These are phyloP conservation scores for Aspergillus tamarii DNA, from an alignment of 2,329 filamentous ascomycete species.

Conservation along the genomic window DNA sequence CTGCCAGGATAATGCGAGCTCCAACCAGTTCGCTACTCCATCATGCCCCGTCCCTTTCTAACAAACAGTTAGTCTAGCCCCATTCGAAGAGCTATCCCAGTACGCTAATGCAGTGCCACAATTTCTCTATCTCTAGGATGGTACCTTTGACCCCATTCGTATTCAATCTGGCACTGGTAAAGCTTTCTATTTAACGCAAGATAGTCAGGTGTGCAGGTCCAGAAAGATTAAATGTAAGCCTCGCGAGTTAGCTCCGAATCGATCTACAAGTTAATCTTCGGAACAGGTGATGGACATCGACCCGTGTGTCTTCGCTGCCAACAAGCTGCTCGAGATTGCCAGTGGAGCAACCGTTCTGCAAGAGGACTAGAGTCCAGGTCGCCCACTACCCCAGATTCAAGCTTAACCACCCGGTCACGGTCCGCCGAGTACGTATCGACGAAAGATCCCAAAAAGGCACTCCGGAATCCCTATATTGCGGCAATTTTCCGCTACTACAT, in stretches of 20 bases:
- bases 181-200: not conserved
- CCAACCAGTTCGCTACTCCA: not conserved
- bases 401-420: not conserved
- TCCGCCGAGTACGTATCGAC: slow-evolving; percentile 12
- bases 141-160: not conserved
- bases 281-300: slow-evolving; percentile 12
- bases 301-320: slow-evolving; percentile 6
- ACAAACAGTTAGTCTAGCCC: not conserved
- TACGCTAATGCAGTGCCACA: not conserved
- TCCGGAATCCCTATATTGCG: slow-evolving; percentile 12
- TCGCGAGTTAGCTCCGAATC: not conserved
- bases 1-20: slow-evolving; percentile 4
- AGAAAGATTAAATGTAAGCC: slow-evolving; percentile 14
- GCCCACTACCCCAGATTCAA: not conserved
- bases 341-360: slow-evolving; percentile 5
- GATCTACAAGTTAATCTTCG: not conserved
- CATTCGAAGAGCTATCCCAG: no score
- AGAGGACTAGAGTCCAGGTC: not conserved
- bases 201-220: slow-evolving; percentile 11
- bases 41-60: not conserved
- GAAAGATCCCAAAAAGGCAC: slow-evolving; percentile 10
- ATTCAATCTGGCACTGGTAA: no score
- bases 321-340: slow-evolving; percentile 7
- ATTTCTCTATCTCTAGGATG: not conserved
- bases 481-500: slow-evolving; percentile 46